Percentiles rank a stretch among this genome's conserved stretches.
phyloP scores from a whole-genome alignment of 306 rosid species.

The Parietaria judaica region DNA sequence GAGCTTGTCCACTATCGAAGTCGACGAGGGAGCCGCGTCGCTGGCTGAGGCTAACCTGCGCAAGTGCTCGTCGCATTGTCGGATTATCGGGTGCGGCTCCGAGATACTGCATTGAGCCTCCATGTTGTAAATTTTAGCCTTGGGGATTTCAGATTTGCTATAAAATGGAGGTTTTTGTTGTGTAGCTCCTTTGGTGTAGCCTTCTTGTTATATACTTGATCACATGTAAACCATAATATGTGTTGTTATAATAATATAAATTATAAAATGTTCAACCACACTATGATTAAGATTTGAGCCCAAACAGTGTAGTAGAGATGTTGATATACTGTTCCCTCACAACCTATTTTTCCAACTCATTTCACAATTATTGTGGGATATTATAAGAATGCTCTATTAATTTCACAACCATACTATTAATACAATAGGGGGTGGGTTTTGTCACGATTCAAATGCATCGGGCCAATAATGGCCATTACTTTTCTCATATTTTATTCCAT shows the following conservation, averaged over 20 bases:
- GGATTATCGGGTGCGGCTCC: conserved; percentile 19
- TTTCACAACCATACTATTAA: neutral
- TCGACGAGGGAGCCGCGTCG: conserved; percentile 10
- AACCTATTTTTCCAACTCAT: conserved; percentile 20
- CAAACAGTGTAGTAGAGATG: conserved; percentile 1
- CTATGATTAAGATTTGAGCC: conserved; percentile 5
- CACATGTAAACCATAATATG: neutral
- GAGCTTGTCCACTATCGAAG: conserved; percentile 16
- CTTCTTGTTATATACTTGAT: conserved; percentile 10
- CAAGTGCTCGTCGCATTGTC: conserved; percentile 21
- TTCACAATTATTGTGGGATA: conserved; percentile 2
- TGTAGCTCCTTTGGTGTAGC: neutral
- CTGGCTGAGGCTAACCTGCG: conserved; percentile 9
- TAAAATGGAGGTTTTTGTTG: neutral
- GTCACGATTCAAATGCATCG: conserved; percentile 6
- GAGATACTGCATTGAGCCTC: conserved; percentile 15
- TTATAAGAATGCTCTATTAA: neutral
- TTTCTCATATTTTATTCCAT: neutral
- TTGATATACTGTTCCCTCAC: conserved; percentile 15
- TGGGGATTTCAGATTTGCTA: neutral
- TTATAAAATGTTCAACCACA: neutral
- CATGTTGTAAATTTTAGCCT: conserved; percentile 2
- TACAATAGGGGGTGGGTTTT: conserved; percentile 3
- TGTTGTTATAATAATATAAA: neutral
- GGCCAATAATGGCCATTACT: conserved; percentile 3